A percentile compares a stretch with the other conserved stretches of the same genome.
Evolutionary conservation across 2,329 filamentous ascomycete genomes (phyloP).

Genomic region (Claviceps quebecensis): DNA sequence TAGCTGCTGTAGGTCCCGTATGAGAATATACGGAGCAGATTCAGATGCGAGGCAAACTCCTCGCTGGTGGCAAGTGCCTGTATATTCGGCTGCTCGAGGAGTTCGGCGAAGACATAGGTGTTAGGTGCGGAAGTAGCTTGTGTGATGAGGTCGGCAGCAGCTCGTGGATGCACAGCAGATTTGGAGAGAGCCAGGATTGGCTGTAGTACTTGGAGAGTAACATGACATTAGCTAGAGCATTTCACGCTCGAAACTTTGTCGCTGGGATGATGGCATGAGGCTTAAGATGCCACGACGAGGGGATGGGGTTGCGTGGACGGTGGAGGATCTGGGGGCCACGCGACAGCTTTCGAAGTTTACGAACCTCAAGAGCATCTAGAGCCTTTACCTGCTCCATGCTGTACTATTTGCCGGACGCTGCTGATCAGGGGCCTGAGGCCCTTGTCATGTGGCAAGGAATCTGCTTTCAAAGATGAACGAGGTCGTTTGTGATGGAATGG

Average conservation of each 20-base stretch:
- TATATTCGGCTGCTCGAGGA: constrained; percentile 70
- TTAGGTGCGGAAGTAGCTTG: constrained; percentile 82
- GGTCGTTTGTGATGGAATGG: neutral
- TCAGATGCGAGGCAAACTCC: constrained; percentile 51
- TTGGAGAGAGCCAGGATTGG: constrained; percentile 86
- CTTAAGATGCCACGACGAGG: neutral
- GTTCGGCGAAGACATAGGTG: constrained; percentile 86
- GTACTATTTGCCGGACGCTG: constrained; percentile 5
- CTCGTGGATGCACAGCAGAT: constrained; percentile 68
- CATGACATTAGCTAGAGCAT: neutral
- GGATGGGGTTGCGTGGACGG: neutral
- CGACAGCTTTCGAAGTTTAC: neutral
- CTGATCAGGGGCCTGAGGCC: constrained; percentile 5
- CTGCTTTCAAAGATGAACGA: neutral
- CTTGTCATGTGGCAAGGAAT: neutral
- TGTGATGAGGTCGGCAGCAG: constrained; percentile 70
- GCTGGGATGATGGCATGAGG: neutral
- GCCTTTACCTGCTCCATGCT: constrained; percentile 63
- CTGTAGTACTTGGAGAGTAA: constrained; percentile 27
- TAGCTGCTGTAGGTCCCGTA: constrained; percentile 83
- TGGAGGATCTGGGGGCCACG: neutral
- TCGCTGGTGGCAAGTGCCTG: constrained; percentile 50
- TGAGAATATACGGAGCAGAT: constrained; percentile 75
- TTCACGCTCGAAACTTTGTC: neutral
- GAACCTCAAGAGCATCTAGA: constrained; percentile 48